Base-by-base conservation (phyloP, 2,329 filamentous ascomycete genomes). In the Neofusicoccum kwambonambiense region DNA sequence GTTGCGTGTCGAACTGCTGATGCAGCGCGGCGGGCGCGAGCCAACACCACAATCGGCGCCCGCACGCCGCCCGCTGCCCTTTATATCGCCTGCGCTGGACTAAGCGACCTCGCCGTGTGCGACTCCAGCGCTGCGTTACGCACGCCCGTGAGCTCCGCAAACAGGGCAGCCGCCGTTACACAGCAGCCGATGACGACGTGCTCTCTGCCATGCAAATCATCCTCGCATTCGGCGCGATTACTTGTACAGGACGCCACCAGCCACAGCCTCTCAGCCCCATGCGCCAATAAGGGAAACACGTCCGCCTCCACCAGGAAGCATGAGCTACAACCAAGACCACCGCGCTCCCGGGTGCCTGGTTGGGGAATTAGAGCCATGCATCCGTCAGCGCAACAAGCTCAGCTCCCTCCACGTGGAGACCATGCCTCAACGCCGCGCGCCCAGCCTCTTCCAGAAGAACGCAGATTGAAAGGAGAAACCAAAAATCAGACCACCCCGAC, bases 121-220 rank as follows among this genome's bases (percentile, higher is more conserved):
- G 54, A 58, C 54, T 5, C 6, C 52, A 56, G 52, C 41, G 19
- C 52, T 37, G 41, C 52, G 45, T 31, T 35, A 35, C 54, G 54
- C 54, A 27, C 41, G 4, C 27, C 31, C 41, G 22, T 37, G 13
- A 31, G 3, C 35, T 2, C 8, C 39, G 54, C 41, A 49, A 60
- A 60, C 56, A 47, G 31, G 56, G 56, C 42, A 60, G 7, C 27
- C 12, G n/a, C 34, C 56, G 56, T 60, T 60, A 47, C 56, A 60
- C 56, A 60, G 34, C 56, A 60, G 56, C 41, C 54, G 56, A 60
- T 60, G 56, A 60, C 56, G 56, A 60, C 56, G 56, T 60, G n/a
- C 42, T 34, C 22, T 49, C 22, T 42, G 42, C 44, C 13, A 60
- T 22, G 56, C 56, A 45, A 60, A 47, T 60, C 56, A 49, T 45